phyloP scores from a whole-genome alignment of 139 green algal genomes.

The Chlorella sp. region DNA sequence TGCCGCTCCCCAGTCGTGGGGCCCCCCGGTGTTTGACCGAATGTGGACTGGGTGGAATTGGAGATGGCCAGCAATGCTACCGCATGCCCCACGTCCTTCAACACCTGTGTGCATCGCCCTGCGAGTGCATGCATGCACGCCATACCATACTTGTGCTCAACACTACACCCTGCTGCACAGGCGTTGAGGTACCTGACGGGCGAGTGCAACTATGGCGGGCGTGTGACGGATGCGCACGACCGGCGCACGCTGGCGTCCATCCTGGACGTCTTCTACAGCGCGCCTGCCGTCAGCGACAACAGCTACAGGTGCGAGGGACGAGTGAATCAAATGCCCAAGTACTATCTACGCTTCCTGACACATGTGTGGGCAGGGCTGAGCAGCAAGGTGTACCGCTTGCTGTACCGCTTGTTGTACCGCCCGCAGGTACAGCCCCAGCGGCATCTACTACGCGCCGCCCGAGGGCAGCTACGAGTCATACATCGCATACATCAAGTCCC shows the following conservation, averaged over 20 bases:
- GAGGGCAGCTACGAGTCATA: conserved; percentile 47
- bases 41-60: too few species aligned
- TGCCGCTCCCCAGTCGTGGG: too few species aligned
- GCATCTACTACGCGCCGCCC: conserved; percentile 26
- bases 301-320: conserved; percentile 49
- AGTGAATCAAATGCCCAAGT: too few species aligned
- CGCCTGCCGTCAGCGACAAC: conserved; percentile 46
- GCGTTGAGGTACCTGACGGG: conserved; percentile 55
- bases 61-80: too few species aligned
- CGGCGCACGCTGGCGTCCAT: background rate
- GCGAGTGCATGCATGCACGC: background rate
- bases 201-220: conserved; percentile 67
- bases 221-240: conserved; percentile 72
- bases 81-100: too few species aligned
- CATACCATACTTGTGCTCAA: background rate
- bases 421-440: conserved; percentile 36
- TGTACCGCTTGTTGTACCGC: conserved; percentile 31
- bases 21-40: too few species aligned
- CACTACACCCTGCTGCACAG: conserved; percentile 44
- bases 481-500: conserved; percentile 31
- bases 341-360: too few species aligned
- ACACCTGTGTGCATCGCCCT: background rate
- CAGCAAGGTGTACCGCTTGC: conserved; percentile 54
- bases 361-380: too few species aligned
- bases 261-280: conserved; percentile 20